Evolutionary conservation across 2,329 filamentous ascomycete genomes (phyloP), one percentile per base, ranked within the genome.

Genomic region (Calonectria fujianensis): DNA sequence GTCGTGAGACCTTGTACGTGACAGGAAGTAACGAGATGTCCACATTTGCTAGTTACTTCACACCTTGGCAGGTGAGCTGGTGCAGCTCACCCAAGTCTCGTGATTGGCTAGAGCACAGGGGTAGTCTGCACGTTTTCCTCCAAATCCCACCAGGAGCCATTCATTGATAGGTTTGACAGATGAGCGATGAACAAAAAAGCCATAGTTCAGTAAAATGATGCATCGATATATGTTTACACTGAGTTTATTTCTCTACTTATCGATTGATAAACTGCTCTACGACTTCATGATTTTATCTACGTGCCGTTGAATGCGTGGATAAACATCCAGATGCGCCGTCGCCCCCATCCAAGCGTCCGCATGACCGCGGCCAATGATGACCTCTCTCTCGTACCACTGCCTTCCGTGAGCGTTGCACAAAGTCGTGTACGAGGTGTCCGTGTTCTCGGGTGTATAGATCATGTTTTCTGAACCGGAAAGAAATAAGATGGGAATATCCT

Each of bases 401-500:
- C 75, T 75, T 1, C 80, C 78, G 57, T 79, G 76, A 6, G 71
- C 76, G 31, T 76, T 74, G 59, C 74, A 76, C 20, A 81, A 71
- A 0, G 73, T 75, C 4, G 76, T 78, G 59, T 76, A 81, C 1
- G 77, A 80, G 1, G 24, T 74, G 48, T 81, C 80, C 16, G 80
- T 81, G 68, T 78, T 80, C 20, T 80, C 77, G 0, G 80, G 73
- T 0, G 73, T 73, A 50, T 70, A 81, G 1, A 81, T 78, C 27
- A 77, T 76, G 66, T 81, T 76, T 20, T 73, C 76, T 0, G 74
- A 67, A 4, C 78, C 79, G 0, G 76, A 76, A 27, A 80, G 50
- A 69, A 80, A 74, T 18, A 92, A 78, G 73, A 93, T 86, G 0
- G 91, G 91, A 3, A 93, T 84, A 1, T 87, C 89, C 27, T 83